A percentile compares a stretch with the other conserved stretches of the same genome.
Evolutionary conservation across 768 basidiomycete species (phyloP).

Genomic region (Psilocybe cyanescens): DNA sequence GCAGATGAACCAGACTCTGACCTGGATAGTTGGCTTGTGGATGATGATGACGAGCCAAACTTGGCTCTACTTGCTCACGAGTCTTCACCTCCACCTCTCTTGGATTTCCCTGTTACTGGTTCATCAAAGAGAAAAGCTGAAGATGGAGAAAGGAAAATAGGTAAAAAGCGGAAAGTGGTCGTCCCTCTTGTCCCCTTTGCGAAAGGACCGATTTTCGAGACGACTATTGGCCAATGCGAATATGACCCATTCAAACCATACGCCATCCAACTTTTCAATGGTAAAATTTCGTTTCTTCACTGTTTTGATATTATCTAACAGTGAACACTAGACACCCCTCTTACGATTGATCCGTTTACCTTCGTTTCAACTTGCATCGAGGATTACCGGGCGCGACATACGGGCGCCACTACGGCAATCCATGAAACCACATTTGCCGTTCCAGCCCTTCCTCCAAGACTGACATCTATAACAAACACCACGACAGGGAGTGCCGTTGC

Average conservation of each 20-base stretch:
- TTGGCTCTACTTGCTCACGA: constrained; percentile 40
- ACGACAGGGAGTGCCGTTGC: neutral
- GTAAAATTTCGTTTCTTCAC: constrained; percentile 38
- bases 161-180: constrained; percentile 79
- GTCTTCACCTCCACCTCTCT: constrained; percentile 37
- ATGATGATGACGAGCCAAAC: constrained; percentile 66
- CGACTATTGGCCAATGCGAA: constrained; percentile 63
- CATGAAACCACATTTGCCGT: constrained; percentile 46
- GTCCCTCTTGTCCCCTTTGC: constrained; percentile 79
- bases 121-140: constrained; percentile 71
- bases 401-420: constrained; percentile 13
- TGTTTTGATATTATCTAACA: constrained; percentile 5
- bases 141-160: constrained; percentile 46
- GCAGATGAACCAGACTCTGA: constrained; percentile 74
- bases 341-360: constrained; percentile 78
- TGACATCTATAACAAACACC: constrained; percentile 24
- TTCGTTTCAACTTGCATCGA: constrained; percentile 59
- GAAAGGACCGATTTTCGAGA: constrained; percentile 87
- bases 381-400: constrained; percentile 31
- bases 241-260: constrained; percentile 76
- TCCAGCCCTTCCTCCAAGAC: constrained; percentile 46
- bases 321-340: constrained; percentile 60
- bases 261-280: constrained; percentile 83
- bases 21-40: constrained; percentile 78
- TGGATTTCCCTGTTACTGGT: constrained; percentile 24